Base-by-base conservation (phyloP, 768 basidiomycete genomes). In the Psilocybe subaeruginosa region DNA sequence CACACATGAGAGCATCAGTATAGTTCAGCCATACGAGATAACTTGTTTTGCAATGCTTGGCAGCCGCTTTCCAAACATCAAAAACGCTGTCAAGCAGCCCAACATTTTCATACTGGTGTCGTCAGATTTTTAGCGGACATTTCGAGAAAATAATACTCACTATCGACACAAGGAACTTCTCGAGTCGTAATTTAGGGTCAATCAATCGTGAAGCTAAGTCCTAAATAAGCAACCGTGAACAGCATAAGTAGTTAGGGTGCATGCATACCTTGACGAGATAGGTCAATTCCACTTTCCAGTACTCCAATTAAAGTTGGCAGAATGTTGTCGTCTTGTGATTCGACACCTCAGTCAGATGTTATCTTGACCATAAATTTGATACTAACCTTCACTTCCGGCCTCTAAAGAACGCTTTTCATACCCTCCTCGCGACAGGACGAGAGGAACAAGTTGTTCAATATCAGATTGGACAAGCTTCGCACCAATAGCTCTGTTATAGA, bases 1-100 rank as follows among this genome's bases (percentile, higher is more conserved):
- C 89, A 23, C 66, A 93, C 93, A 86, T 85, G 16, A 94, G 79
- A 19, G 85, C 78, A 46, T 92, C 91, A 1, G 89, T 88, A 63
- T 90, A 93, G 2, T 82, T 79, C 14, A 81, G 82, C 93, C 93
- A 96, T 2, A 85, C 85, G 16, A 85, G 78, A 73, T 92, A 94
- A 64, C 85, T 90, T 14, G 81, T 82, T 66, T 88, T 88, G 72
- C 89, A 85, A 60, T 84, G 78, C 62, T 90, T 89, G 1, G 83
- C 77, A 2, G 93, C 83, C 14, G 78, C 75, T 66, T 88, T 78
- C 91, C 90, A 94, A 14, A 91, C 76, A 5, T 75, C 76, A 30
- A 88, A 71, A 16, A 84, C 85, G 30, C 80, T 80, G 14, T 89
- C 88, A n/a, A 76, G 69, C 45, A 87, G 71, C 47, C 77, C 80